A percentile compares a stretch with the other conserved stretches of the same genome.
phyloP scores from a whole-genome alignment of 805 yeast species.

The Lachancea quebecensis region DNA sequence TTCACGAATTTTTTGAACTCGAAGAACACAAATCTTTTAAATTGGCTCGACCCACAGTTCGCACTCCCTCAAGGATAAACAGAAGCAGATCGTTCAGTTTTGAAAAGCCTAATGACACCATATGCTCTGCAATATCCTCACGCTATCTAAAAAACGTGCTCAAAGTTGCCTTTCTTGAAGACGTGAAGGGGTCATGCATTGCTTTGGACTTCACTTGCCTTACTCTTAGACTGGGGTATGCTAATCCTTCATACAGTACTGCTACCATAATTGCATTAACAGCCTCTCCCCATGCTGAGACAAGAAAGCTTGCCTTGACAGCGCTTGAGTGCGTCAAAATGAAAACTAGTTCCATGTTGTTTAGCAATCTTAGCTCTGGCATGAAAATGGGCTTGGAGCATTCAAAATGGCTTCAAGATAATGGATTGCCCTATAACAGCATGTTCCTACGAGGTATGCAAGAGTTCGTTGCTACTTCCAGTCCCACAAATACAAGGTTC shows the following conservation, averaged over 20 bases:
- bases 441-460: constrained; percentile 16
- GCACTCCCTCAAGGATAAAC: neutral
- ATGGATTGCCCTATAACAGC: constrained; percentile 10
- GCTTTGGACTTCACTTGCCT: constrained; percentile 51
- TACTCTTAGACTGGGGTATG: constrained; percentile 58
- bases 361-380: constrained; percentile 58
- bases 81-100: constrained; percentile 35
- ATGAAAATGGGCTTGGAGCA: constrained; percentile 47
- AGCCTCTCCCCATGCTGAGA: constrained; percentile 39
- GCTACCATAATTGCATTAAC: constrained; percentile 67
- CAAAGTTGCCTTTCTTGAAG: constrained; percentile 41
- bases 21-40: constrained; percentile 46
- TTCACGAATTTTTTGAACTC: constrained; percentile 48
- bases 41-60: constrained; percentile 1
- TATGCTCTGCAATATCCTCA: constrained; percentile 67
- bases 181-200: constrained; percentile 39
- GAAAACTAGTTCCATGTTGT: constrained; percentile 67
- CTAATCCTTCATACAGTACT: constrained; percentile 64
- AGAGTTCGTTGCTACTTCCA: constrained; percentile 11
- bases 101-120: constrained; percentile 42
- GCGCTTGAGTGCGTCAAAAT: constrained; percentile 52
- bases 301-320: constrained; percentile 43
- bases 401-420: constrained; percentile 9
- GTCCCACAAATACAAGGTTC: constrained; percentile 7
- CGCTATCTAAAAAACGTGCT: constrained; percentile 48